Evolutionary conservation across 148 eudicot species (phyloP).

Genomic region (Gaultheria prostrata): DNA sequence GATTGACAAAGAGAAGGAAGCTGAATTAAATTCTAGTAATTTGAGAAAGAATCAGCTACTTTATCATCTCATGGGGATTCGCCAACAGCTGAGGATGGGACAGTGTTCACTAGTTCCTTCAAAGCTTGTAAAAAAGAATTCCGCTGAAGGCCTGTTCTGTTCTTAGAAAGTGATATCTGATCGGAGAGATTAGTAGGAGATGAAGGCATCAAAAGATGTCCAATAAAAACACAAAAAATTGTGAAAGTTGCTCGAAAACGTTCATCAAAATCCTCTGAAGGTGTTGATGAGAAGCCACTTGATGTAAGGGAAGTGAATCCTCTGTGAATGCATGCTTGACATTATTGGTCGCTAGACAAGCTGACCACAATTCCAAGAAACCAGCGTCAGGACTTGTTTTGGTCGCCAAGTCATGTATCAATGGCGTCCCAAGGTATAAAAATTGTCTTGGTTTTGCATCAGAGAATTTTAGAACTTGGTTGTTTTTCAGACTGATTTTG

Average conservation of each 20-base stretch:
- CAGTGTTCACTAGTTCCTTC: conserved; percentile 27
- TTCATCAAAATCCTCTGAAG: conserved; percentile 50
- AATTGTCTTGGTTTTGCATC: background rate
- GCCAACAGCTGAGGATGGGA: conserved; percentile 55
- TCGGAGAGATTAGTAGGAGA: conserved; percentile 29
- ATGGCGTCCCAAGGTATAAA: conserved; percentile 73
- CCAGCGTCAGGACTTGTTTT: conserved; percentile 71
- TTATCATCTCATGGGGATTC: conserved; percentile 63
- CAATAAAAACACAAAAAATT: conserved; percentile 24
- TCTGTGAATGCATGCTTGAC: conserved; percentile 70
- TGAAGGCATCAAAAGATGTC: conserved; percentile 25
- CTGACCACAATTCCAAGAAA: conserved; percentile 67
- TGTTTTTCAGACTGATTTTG: background rate
- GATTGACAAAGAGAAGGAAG: conserved; percentile 32
- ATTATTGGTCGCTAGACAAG: conserved; percentile 58
- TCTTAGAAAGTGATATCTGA: conserved; percentile 20
- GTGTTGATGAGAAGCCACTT: conserved; percentile 32
- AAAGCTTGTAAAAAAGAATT: conserved; percentile 26
- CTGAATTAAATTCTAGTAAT: conserved; percentile 30
- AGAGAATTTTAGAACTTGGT: background rate
- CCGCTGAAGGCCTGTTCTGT: conserved; percentile 21
- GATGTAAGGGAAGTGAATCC: conserved; percentile 41
- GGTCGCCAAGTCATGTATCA: conserved; percentile 72
- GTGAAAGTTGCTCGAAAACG: conserved; percentile 38
- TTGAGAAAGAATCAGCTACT: conserved; percentile 45